Base-by-base conservation (phyloP, 202 grass and related monocot genomes). In the Zizania palustris region DNA sequence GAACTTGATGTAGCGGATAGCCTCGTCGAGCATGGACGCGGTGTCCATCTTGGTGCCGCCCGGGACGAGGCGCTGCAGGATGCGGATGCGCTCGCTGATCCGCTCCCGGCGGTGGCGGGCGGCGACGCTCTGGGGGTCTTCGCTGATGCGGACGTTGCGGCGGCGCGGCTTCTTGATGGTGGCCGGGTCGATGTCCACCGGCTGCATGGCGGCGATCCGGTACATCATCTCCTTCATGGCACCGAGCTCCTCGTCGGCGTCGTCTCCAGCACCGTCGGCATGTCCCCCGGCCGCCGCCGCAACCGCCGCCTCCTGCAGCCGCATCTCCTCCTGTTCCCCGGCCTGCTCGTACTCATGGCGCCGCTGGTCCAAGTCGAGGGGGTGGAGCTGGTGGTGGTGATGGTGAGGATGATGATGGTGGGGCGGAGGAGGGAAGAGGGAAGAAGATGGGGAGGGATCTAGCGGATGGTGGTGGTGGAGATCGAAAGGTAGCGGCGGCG, bases 211-310 rank as follows among this genome's bases (percentile, higher is more conserved):
- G 0, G 96, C 89, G 56, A 99, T 95, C 82, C 87, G 80, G 89
- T 99, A 99, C 96, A 99, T 96, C 92, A 99, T 99, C 89, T 99
- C 96, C 83, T 99, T 99, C 89, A 99, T 89, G 20, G 87, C 89
- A 9, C 96, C 91, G 3, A 98, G 80, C 59, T 67, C 82, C 87
- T 95, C 96, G 61, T 90, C 89, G 51, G 91, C 87, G 3, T 88
- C 72, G 37, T 86, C 84, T 4, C 60, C 74, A 28, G 28, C 2
- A 7, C 28, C 69, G 7, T 18, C 82, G 5, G 16, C 76, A 0
- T 82, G 57, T 18, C 65, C 55, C 6, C 16, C 45, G 9, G 5
- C 18, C 0, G 4, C 75, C 3, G 8, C 43, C 9, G 28, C 28
- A 28, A 28, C 28, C 28, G 20, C 74, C 48, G 63, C 44, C 28